These are phyloP conservation scores for Croton setiger DNA, from an alignment of 441 rosid genomes.

Conservation along the genomic window DNA sequence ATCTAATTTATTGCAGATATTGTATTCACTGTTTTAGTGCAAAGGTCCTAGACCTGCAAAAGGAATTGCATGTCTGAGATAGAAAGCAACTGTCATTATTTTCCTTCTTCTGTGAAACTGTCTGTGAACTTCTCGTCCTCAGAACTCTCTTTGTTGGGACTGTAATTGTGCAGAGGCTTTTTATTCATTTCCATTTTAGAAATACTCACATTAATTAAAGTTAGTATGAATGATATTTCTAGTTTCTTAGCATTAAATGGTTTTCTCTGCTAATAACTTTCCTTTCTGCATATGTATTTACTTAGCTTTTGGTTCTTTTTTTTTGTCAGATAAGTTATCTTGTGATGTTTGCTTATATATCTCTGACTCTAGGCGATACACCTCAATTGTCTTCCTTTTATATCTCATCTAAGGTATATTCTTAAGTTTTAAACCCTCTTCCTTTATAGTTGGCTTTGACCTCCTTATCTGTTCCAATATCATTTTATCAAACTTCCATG, in stretches of 20 bases:
- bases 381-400: slow-evolving; percentile 71
- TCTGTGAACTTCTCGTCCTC: not conserved
- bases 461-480: not conserved
- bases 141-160: not conserved
- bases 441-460: not conserved
- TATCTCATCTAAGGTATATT: slow-evolving; percentile 78
- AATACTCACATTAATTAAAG: not conserved
- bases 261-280: not conserved
- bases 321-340: slow-evolving; percentile 90
- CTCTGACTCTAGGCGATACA: slow-evolving; percentile 82
- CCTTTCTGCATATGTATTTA: not conserved
- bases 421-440: slow-evolving; percentile 8
- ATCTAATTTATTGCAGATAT: not conserved
- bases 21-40: not conserved
- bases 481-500: not conserved
- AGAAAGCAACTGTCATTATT: not conserved
- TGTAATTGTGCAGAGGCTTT: not conserved
- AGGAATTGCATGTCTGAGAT: not conserved
- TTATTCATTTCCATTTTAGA: not conserved
- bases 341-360: slow-evolving; percentile 97
- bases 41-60: slow-evolving; percentile 6
- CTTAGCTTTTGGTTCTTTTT: slow-evolving; percentile 4
- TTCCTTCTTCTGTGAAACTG: not conserved
- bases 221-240: not conserved
- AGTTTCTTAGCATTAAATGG: not conserved